Evolutionary conservation across 106 monocot species (phyloP), one percentile per base, ranked within the genome.

Genomic region (Dendrobium officinale): DNA sequence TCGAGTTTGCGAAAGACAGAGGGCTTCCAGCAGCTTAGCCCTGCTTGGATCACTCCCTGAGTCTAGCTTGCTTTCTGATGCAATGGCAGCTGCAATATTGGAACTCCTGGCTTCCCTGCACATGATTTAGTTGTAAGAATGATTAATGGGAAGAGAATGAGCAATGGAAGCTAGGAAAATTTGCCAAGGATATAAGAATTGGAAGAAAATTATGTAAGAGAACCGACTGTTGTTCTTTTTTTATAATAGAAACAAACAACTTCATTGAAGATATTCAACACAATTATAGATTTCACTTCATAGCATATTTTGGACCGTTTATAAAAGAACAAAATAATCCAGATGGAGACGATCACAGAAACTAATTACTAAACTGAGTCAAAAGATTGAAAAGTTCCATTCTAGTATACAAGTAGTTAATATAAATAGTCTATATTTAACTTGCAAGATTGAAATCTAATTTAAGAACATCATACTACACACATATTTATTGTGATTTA

Each of bases 1-100:
- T 10, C 97, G 87, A 4, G 92, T 94, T 75, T 98, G 94, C 7
- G 94, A 94, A 77, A 89, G 94, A 47, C 90, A 77, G 41, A 94
- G 87, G 27, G 97, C 97, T 79, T 98, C 94, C 75, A 98, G 55
- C 24, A 98, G 81, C 75, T 94, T 73, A 27, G 84, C 81, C 76
- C 89, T 86, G 51, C 80, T 89, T 24, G 83, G 76, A 68, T 92
- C 81, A 43, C 40, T 72, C 11, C 81, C 84, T 15, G 79, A 82
- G 20, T 83, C 45, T 13, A 41, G 78, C 24, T 67, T 77, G 59
- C 47, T 77, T 42, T 82, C 85, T 67, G 82, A 56, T 24, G 77
- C 42, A 54, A 56, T 75, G 37, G 77, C 80, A 43, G 54, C 33
- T 7, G 55, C 17, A 22, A 58, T 61, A 55, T 24, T 37, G 72